phyloP scores from a whole-genome alignment of 75 land plant genomes.

The Ceratopteris richardii region DNA sequence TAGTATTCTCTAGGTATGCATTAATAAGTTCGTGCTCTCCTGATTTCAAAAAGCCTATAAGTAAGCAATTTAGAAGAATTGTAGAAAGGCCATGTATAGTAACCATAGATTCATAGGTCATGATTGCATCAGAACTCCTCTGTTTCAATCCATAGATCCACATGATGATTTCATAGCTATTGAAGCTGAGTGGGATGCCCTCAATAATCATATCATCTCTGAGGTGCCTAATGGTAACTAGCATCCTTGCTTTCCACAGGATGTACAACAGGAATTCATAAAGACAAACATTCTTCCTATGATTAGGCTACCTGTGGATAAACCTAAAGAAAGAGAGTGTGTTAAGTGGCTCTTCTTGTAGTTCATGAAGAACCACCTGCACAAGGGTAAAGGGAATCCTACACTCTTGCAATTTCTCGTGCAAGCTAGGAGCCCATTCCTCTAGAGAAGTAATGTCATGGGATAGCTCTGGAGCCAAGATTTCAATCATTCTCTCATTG shows the following conservation, averaged over 20 bases:
- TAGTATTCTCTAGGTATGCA: background rate
- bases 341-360: background rate
- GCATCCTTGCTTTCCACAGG: background rate
- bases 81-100: background rate
- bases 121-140: background rate
- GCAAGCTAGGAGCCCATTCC: background rate
- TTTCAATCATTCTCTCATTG: too few species aligned
- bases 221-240: background rate
- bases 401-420: background rate
- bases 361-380: background rate
- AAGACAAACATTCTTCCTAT: background rate
- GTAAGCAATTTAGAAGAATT: background rate
- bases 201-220: conserved; percentile 1
- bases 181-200: background rate
- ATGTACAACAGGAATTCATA: background rate
- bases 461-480: too few species aligned
- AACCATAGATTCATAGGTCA: background rate
- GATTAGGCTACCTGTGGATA: background rate
- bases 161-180: background rate
- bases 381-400: background rate
- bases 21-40: background rate
- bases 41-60: background rate
- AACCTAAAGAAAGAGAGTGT: conserved; percentile 2
- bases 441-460: background rate
- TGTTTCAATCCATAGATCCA: conserved; percentile 5